Evolutionary conservation across 2,329 filamentous ascomycete species (phyloP).

Genomic region (Cytospora piceae): DNA sequence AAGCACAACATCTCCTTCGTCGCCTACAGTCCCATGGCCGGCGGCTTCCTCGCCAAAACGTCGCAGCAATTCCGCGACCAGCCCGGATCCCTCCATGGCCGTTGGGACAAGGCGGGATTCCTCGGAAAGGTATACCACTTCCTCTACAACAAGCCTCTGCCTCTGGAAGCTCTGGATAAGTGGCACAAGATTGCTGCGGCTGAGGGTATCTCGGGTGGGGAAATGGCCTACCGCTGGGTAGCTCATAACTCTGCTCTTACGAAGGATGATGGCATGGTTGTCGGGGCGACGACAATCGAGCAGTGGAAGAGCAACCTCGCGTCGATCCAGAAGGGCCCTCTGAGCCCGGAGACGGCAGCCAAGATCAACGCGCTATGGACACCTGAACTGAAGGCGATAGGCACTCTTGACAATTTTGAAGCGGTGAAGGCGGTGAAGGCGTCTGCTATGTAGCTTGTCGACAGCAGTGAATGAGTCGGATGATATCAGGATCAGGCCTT

Average conservation of each 20-base stretch:
- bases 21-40: slow-evolving; percentile 57
- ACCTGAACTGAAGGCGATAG: slow-evolving; percentile 2
- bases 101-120: slow-evolving; percentile 43
- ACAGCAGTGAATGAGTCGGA: neutral
- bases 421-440: slow-evolving; percentile 6
- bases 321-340: slow-evolving; percentile 18
- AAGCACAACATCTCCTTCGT: slow-evolving; percentile 44
- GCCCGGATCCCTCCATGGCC: slow-evolving; percentile 45
- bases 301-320: slow-evolving; percentile 42
- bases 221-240: slow-evolving; percentile 65
- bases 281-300: slow-evolving; percentile 43
- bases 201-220: slow-evolving; percentile 57
- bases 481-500: too few species aligned
- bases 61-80: slow-evolving; percentile 34
- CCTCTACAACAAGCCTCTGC: slow-evolving; percentile 37
- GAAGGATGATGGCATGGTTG: slow-evolving; percentile 43
- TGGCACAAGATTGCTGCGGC: slow-evolving; percentile 46
- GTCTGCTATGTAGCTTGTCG: neutral
- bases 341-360: slow-evolving; percentile 12
- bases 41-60: slow-evolving; percentile 60
- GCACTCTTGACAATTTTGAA: slow-evolving; percentile 8
- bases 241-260: slow-evolving; percentile 57
- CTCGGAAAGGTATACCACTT: slow-evolving; percentile 42
- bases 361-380: slow-evolving; percentile 23
- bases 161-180: slow-evolving; percentile 59